Conservation (phyloP, 352 stramenopile genomes). For the Globisporangium nodosum region DNA sequence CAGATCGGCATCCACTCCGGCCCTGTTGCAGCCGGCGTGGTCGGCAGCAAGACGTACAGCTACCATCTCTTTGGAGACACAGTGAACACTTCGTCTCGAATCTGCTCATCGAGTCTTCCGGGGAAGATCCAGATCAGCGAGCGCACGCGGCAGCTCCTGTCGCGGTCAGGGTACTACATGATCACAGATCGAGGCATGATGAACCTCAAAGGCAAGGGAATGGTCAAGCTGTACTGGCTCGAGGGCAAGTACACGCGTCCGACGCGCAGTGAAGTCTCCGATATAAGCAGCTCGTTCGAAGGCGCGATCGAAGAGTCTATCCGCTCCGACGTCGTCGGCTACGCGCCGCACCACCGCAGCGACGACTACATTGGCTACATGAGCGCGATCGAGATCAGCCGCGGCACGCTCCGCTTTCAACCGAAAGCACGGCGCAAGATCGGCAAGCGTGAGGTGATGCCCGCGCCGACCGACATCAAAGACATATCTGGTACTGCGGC, state of each 20-base stretch:
- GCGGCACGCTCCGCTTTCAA: conserved; percentile 42
- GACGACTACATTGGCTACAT: conserved; percentile 59
- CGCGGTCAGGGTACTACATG: conserved; percentile 38
- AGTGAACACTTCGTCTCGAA: conserved; percentile 74
- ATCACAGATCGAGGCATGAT: conserved; percentile 59
- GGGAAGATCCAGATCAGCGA: conserved; percentile 71
- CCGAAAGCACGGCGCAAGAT: conserved; percentile 19
- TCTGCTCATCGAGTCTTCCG: conserved; percentile 65
- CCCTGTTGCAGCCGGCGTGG: conserved; percentile 71
- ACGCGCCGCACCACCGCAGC: conserved; percentile 40
- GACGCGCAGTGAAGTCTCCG: conserved; percentile 14
- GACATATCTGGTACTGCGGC: conserved; percentile 32
- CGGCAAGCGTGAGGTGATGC: conserved; percentile 1
- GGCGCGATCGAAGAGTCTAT: conserved; percentile 47
- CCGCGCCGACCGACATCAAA: conserved; percentile 20
- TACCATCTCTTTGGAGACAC: conserved; percentile 86
- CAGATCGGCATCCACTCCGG: conserved; percentile 84
- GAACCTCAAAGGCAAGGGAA: conserved; percentile 70
- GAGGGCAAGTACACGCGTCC: conserved; percentile 38
- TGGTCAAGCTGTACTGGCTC: conserved; percentile 64
- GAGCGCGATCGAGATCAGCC: conserved; percentile 53
- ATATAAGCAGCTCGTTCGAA: conserved; percentile 34
- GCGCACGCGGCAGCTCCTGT: conserved; percentile 40
- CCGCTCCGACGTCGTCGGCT: conserved; percentile 24
- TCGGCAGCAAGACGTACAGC: conserved; percentile 74